A percentile compares a stretch with the other conserved stretches of the same genome.
phyloP scores from a whole-genome alignment of 371 early-diverging fungal species.

The Mortierella sp. region DNA sequence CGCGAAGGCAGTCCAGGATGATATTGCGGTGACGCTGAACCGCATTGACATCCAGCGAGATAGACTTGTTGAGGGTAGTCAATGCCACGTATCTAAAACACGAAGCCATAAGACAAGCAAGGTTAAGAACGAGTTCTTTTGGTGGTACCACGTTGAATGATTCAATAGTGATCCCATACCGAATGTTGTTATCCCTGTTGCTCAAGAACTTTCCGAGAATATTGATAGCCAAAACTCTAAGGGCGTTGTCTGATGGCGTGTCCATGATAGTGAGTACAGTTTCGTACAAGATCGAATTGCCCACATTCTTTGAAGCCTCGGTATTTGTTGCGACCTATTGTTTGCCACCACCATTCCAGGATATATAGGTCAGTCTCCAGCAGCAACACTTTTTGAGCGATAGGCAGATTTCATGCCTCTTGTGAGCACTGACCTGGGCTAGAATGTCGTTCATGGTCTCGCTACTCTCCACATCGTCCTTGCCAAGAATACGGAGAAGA shows the following conservation, averaged over 20 bases:
- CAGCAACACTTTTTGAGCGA: too few relatives aligned
- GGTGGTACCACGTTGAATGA: too few relatives aligned
- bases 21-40: conserved; percentile 98
- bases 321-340: conserved; percentile 94
- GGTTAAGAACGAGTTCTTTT: too few relatives aligned
- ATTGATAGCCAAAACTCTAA: conserved; percentile 96
- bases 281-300: conserved; percentile 96
- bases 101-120: conserved; percentile 5
- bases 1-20: conserved; percentile 94
- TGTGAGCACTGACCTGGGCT: conserved; percentile 77
- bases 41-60: conserved; percentile 88
- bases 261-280: conserved; percentile 96
- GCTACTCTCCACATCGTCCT: conserved; percentile 84
- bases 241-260: conserved; percentile 88
- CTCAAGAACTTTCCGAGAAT: conserved; percentile 95
- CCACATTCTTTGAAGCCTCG: conserved; percentile 95
- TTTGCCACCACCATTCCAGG: too few relatives aligned
- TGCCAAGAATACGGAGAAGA: conserved; percentile 89
- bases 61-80: conserved; percentile 90
- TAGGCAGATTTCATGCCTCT: not conserved
- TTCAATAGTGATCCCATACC: conserved; percentile 61
- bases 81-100: conserved; percentile 89
- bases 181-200: conserved; percentile 96
- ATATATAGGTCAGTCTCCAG: too few relatives aligned
- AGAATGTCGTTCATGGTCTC: conserved; percentile 97